A percentile compares a stretch with the other conserved stretches of the same genome.
These are phyloP conservation scores for Clathrus columnatus DNA, from an alignment of 768 basidiomycete genomes.

Conservation along the genomic window DNA sequence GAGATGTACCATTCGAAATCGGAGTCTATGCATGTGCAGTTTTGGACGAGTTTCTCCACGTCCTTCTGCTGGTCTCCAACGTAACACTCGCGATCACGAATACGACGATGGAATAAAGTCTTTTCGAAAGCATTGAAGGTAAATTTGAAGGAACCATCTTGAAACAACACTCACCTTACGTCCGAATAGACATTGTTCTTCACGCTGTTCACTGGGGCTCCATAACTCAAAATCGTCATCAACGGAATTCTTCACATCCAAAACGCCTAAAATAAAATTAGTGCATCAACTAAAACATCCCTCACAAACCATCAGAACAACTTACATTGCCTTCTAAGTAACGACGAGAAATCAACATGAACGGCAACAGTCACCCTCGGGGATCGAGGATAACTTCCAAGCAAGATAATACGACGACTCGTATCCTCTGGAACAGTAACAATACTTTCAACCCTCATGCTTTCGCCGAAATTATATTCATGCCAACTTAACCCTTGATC, in stretches of 20 bases:
- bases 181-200: constrained; percentile 86
- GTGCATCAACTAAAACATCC: not conserved
- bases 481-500: constrained; percentile 86
- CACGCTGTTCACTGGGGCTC: constrained; percentile 88
- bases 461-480: constrained; percentile 78
- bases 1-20: constrained; percentile 90
- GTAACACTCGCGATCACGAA: constrained; percentile 70
- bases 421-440: constrained; percentile 87
- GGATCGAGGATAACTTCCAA: constrained; percentile 51
- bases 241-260: constrained; percentile 61
- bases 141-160: not conserved
- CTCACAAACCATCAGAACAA: constrained; percentile 11
- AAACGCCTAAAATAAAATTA: constrained; percentile 40
- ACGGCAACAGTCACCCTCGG: constrained; percentile 49
- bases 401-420: constrained; percentile 80
- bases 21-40: constrained; percentile 59
- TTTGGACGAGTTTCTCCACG: constrained; percentile 43
- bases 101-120: constrained; percentile 89
- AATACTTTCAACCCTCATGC: constrained; percentile 65
- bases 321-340: constrained; percentile 73
- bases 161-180: constrained; percentile 49
- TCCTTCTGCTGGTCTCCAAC: constrained; percentile 64
- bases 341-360: constrained; percentile 80
- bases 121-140: constrained; percentile 22
- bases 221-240: constrained; percentile 95